Evolutionary conservation across 1,284 basidiomycete species (phyloP).

Genomic region (Agroathelia rolfsii): DNA sequence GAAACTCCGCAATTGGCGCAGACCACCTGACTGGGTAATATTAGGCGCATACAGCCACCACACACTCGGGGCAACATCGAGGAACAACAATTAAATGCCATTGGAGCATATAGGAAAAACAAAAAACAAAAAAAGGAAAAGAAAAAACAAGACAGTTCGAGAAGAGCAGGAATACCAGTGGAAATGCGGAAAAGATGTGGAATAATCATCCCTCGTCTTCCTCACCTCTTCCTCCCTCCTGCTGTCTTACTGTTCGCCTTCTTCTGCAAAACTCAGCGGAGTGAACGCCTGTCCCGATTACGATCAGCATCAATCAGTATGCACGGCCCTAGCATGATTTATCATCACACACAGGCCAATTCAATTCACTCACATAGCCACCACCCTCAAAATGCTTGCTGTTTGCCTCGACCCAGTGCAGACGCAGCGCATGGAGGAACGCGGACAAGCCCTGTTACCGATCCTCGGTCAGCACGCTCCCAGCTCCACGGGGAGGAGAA

Average conservation of each 20-base stretch:
- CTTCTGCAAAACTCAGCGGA: conserved; percentile 53
- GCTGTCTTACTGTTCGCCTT: conserved; percentile 30
- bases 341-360: too few species aligned
- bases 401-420: conserved; percentile 98
- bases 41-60: too few species aligned
- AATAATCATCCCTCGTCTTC: too few species aligned
- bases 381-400: conserved; percentile 93
- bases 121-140: conserved; percentile 6
- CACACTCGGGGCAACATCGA: too few species aligned
- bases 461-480: background rate
- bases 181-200: too few species aligned
- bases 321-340: conserved; percentile 16
- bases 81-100: too few species aligned
- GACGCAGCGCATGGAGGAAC: conserved; percentile 90
- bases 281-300: conserved; percentile 41
- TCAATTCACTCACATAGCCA: conserved; percentile 70
- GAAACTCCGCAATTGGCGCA: too few species aligned
- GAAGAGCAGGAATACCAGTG: too few species aligned
- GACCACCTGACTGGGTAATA: too few species aligned
- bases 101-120: conserved; percentile 8
- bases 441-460: conserved; percentile 72
- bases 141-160: too few species aligned
- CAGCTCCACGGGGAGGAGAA: conserved; percentile 1
- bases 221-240: too few species aligned
- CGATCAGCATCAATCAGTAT: conserved; percentile 18